Base-by-base conservation (phyloP, 371 early-diverging fungal species). In the Mucor lusitanicus region DNA sequence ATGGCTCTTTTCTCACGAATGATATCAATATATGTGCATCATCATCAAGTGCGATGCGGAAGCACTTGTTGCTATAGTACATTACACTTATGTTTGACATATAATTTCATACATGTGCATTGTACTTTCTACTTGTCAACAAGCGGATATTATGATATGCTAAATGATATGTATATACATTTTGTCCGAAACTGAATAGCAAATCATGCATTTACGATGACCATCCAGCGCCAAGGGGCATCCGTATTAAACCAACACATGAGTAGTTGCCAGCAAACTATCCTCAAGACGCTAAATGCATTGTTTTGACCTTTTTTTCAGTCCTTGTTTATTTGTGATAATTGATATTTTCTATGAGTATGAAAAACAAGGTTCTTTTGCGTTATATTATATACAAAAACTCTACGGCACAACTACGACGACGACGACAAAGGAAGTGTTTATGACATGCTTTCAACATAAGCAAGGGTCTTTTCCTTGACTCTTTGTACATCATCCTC, bases 401-500 rank as follows among this genome's bases (percentile, higher is more conserved):
- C 48, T 39, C 25, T 53, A 23, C 25, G 28, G 13, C 19, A 19
- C 32, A 8, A 28, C n/a, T n/a, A n/a, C 28, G 15, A 28, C 55
- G 25, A 11, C 13, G 13, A 8, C 21, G 7, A 50, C 17, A n/a
- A 33, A 60, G 42, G 32, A 17, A 28, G 53, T 55, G 58, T 54
- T 63, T 63, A 71, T 63, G 71, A 67, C 67, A 67, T 72, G 65
- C 82, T 84, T 77, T 93, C 91, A 55, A 98, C 95, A 72, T 95
- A 97, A 21, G 86, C 91, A 69, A 92, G 80, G 6, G 98, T 96
- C 55, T 85, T 85, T 74, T 90, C 78, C 80, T 95, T 96, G 64
- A 98, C 99, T 69, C 89, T 88, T 67, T 94, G 92, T 19, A 94
- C 77, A 27, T 89, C 86, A 25, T 90, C 90, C 19, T 88, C 91